Conservation (phyloP, 2,329 filamentous ascomycete species). For the Xylaria multiplex region DNA sequence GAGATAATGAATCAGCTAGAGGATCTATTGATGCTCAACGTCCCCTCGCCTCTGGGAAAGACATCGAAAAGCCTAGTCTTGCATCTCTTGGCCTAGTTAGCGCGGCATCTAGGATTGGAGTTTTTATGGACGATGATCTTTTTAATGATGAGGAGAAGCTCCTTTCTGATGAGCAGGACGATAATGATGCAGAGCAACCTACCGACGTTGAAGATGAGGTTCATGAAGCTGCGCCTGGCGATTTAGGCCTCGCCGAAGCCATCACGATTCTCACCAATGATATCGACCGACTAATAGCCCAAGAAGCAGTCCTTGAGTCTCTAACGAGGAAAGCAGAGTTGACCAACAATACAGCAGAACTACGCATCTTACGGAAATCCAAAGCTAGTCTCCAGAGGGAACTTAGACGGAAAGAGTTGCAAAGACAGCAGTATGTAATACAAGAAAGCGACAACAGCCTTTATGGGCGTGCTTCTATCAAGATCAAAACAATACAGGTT, state of each 20-base stretch:
- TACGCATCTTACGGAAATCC: conserved; percentile 91
- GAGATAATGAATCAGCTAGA: conserved; percentile 66
- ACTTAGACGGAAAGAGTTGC: conserved; percentile 91
- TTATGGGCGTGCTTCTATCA: conserved; percentile 88
- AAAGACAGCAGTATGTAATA: conserved; percentile 94
- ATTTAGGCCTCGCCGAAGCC: conserved; percentile 91
- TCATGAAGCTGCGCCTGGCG: conserved; percentile 92
- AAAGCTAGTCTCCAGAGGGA: conserved; percentile 93
- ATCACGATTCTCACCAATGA: conserved; percentile 88
- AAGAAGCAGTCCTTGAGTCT: conserved; percentile 91
- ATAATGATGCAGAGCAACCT: conserved; percentile 67
- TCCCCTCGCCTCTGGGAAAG: conserved; percentile 52
- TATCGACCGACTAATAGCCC: conserved; percentile 86
- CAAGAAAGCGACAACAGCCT: conserved; percentile 98
- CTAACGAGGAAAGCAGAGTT: conserved; percentile 93
- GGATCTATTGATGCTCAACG: conserved; percentile 52
- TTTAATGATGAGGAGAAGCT: conserved; percentile 90
- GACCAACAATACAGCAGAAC: conserved; percentile 94
- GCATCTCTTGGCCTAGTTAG: conserved; percentile 92
- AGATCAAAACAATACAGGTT: conserved; percentile 92
- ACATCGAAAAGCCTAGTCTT: conserved; percentile 80
- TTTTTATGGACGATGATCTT: conserved; percentile 92
- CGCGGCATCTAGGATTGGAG: conserved; percentile 84
- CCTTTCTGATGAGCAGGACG: conserved; percentile 85
- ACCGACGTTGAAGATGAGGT: conserved; percentile 80